Conservation (phyloP, 495 filamentous ascomycete species). For the Neurospora cerealis region DNA sequence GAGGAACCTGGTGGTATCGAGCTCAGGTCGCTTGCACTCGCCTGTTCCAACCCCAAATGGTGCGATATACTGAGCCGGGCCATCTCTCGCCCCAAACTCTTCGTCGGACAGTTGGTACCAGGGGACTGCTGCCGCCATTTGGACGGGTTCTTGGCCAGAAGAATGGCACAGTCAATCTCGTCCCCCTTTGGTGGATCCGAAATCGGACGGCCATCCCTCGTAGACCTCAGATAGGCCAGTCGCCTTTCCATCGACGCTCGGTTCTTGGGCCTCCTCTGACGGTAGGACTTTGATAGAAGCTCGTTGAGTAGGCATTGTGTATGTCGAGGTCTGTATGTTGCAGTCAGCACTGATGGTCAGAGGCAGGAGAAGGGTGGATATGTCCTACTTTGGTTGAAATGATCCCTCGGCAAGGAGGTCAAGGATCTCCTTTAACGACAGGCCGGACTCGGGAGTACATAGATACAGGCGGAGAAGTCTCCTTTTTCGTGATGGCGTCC, state of each 20-base stretch:
- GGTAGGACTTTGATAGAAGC: slow-evolving; percentile 11
- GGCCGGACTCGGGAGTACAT: slow-evolving; percentile 10
- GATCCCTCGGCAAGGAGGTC: slow-evolving; percentile 5
- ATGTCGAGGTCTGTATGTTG: slow-evolving; percentile 2
- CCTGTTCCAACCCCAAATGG: background rate
- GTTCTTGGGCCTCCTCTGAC: slow-evolving; percentile 11
- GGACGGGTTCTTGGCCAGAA: background rate
- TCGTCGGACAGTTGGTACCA: background rate
- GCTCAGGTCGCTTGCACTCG: background rate
- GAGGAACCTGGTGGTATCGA: background rate
- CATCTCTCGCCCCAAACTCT: background rate
- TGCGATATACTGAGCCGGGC: background rate
- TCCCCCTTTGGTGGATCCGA: background rate
- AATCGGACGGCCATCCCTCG: background rate
- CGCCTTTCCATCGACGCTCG: slow-evolving; percentile 1
- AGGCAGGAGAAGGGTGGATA: background rate
- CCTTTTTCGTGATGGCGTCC: slow-evolving; percentile 6
- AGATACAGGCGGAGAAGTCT: slow-evolving; percentile 9
- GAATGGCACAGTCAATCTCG: slow-evolving; percentile 4
- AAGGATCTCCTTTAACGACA: slow-evolving; percentile 11
- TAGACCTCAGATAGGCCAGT: background rate
- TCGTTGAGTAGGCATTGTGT: slow-evolving; percentile 13
- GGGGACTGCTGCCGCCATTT: background rate
- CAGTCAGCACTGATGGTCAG: background rate
- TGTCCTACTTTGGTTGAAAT: slow-evolving; percentile 9